Evolutionary conservation across 345 rosid genomes (phyloP).

Genomic region (Nephelium lappaceum): DNA sequence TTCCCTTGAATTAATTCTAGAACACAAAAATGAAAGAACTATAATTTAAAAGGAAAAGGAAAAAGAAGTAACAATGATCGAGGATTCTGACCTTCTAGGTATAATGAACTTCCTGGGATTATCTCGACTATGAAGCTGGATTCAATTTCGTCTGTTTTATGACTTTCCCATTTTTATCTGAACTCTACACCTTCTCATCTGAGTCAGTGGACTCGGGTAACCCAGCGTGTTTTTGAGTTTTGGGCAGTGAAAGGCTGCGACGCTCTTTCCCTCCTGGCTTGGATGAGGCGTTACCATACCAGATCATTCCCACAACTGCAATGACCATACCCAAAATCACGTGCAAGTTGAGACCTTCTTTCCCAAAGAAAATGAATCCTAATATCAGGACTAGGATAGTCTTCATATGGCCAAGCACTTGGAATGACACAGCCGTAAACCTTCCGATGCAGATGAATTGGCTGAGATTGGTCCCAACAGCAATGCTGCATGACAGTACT

Average conservation of each 20-base stretch:
- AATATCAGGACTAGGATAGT: constrained; percentile 85
- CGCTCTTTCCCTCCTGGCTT: constrained; percentile 97
- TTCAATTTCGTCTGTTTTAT: neutral
- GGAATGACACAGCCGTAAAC: constrained; percentile 95
- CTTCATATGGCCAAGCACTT: constrained; percentile 99
- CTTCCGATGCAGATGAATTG: constrained; percentile 99
- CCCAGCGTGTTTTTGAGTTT: constrained; percentile 53
- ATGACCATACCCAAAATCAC: constrained; percentile 87
- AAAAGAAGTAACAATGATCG: constrained; percentile 14
- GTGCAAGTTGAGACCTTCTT: constrained; percentile 87
- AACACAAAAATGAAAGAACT: constrained; percentile 21
- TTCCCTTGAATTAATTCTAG: constrained; percentile 26
- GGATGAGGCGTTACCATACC: constrained; percentile 96
- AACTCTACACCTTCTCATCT: constrained; percentile 67
- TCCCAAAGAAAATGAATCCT: constrained; percentile 91
- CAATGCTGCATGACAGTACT: constrained; percentile 81
- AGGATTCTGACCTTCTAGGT: constrained; percentile 26
- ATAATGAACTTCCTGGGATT: constrained; percentile 25
- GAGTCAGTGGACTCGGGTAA: constrained; percentile 50
- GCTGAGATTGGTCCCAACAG: constrained; percentile 97
- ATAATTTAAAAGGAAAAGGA: constrained; percentile 5
- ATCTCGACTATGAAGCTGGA: constrained; percentile 21
- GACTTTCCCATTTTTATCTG: constrained; percentile 3
- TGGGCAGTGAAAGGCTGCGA: constrained; percentile 54
- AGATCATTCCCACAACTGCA: constrained; percentile 88